Conservation (phyloP, 108 stramenopile genomes). For the Cyclotella baltica region DNA sequence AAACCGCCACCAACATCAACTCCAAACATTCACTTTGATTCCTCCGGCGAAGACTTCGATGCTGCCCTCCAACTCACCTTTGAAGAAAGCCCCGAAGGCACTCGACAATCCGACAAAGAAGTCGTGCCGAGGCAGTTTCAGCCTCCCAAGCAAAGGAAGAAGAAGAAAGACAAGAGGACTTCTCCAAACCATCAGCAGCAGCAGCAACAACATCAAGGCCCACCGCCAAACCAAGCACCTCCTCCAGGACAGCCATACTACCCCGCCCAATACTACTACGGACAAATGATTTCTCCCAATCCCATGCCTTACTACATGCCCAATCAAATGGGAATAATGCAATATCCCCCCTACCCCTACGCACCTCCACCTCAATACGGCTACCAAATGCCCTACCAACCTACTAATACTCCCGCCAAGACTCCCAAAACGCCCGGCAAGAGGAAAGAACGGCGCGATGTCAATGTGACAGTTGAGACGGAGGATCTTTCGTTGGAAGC, state of each 20-base stretch:
- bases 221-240: neutral
- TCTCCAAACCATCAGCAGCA: neutral
- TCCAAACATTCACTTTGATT: slow-evolving; percentile 12
- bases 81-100: slow-evolving; percentile 36
- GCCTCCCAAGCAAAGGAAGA: neutral
- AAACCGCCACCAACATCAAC: neutral
- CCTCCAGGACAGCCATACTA: neutral
- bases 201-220: slow-evolving; percentile 18
- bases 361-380: slow-evolving; percentile 22
- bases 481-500: slow-evolving; percentile 26
- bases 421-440: slow-evolving; percentile 41
- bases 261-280: no score
- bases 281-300: no score
- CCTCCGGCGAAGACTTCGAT: slow-evolving; percentile 42
- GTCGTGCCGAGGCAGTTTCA: neutral
- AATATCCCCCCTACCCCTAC: slow-evolving; percentile 28
- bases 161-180: neutral
- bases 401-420: no score
- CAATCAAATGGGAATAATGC: neutral
- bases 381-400: slow-evolving; percentile 13
- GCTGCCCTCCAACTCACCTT: slow-evolving; percentile 46
- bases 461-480: slow-evolving; percentile 36
- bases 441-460: slow-evolving; percentile 24
- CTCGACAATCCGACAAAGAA: neutral
- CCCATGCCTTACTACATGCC: no score